A percentile compares a stretch with the other conserved stretches of the same genome.
Evolutionary conservation across 176 grass and related monocot genomes (phyloP).

Genomic region (Aechmea fasciata): DNA sequence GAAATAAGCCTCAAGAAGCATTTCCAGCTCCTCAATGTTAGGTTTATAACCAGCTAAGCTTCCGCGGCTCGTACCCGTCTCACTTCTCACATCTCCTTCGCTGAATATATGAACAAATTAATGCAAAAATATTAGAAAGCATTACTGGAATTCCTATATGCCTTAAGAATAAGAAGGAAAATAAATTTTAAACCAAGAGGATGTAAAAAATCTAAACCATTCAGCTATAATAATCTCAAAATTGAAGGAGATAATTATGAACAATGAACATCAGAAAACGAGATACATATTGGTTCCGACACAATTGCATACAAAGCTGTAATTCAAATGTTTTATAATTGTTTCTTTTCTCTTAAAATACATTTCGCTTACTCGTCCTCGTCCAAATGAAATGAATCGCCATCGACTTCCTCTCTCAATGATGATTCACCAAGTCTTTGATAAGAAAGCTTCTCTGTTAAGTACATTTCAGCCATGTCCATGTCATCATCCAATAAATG

Average conservation of each 20-base stretch:
- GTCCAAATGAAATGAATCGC: slow-evolving; percentile 38
- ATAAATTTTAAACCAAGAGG: too few relatives aligned
- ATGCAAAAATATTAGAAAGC: slow-evolving; percentile 1
- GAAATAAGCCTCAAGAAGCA: slow-evolving; percentile 92
- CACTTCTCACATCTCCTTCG: slow-evolving; percentile 57
- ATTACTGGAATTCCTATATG: too few relatives aligned
- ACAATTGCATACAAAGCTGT: background rate
- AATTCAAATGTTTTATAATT: slow-evolving; percentile 3
- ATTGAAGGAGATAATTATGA: too few relatives aligned
- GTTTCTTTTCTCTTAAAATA: slow-evolving; percentile 14
- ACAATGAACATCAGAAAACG: too few relatives aligned
- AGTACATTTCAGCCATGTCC: slow-evolving; percentile 96
- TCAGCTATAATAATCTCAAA: background rate
- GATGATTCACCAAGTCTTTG: slow-evolving; percentile 62
- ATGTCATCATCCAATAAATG: slow-evolving; percentile 93
- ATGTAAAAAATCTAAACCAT: background rate
- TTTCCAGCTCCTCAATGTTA: slow-evolving; percentile 83
- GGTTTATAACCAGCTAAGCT: slow-evolving; percentile 64
- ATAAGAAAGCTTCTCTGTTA: slow-evolving; percentile 61
- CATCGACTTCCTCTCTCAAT: slow-evolving; percentile 48
- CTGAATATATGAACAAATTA: slow-evolving; percentile 12
- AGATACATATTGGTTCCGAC: background rate
- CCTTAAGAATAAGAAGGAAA: too few relatives aligned
- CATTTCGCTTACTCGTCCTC: slow-evolving; percentile 31
- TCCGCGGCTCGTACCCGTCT: slow-evolving; percentile 41